Percentiles rank a stretch among this genome's conserved stretches.
Evolutionary conservation across 371 early-diverging fungal species (phyloP).

Genomic region (Gilbertella persicaria): DNA sequence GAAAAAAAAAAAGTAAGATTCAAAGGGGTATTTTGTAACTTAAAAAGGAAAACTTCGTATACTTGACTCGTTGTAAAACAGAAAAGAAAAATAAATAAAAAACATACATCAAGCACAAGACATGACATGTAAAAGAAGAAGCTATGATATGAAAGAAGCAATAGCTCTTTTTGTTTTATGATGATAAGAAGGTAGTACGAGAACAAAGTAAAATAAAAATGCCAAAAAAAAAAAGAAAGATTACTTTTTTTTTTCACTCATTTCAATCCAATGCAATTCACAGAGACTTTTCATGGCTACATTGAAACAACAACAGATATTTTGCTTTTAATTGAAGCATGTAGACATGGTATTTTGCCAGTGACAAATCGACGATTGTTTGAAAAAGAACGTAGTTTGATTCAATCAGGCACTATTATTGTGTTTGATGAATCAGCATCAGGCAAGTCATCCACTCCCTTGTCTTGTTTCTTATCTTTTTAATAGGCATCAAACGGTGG

Average conservation of each 20-base stretch:
- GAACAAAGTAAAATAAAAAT: background rate
- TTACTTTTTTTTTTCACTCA: constrained; percentile 1
- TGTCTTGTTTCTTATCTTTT: background rate
- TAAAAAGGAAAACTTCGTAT: too few relatives aligned
- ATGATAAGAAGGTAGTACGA: background rate
- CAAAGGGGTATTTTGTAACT: too few relatives aligned
- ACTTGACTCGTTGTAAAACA: too few relatives aligned
- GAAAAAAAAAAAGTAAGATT: too few relatives aligned
- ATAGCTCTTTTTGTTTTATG: background rate
- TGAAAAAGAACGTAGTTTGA: constrained; percentile 59
- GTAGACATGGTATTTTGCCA: constrained; percentile 56
- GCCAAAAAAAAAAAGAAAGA: background rate
- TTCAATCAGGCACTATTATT: constrained; percentile 68
- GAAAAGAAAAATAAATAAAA: too few relatives aligned
- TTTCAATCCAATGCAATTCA: constrained; percentile 28
- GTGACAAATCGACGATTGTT: constrained; percentile 63
- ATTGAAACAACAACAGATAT: constrained; percentile 65
- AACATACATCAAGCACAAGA: too few relatives aligned
- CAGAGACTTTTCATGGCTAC: constrained; percentile 55
- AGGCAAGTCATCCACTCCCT: constrained; percentile 17
- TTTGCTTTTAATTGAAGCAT: constrained; percentile 68
- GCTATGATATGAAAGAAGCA: too few relatives aligned
- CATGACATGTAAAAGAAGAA: too few relatives aligned
- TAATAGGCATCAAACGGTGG: constrained; percentile 69
- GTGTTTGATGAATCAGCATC: constrained; percentile 75